Percentiles rank a stretch among this genome's conserved stretches.
These are phyloP conservation scores for Sugiyamaella japonica DNA, from an alignment of 1,139 yeast species.

Conservation along the genomic window DNA sequence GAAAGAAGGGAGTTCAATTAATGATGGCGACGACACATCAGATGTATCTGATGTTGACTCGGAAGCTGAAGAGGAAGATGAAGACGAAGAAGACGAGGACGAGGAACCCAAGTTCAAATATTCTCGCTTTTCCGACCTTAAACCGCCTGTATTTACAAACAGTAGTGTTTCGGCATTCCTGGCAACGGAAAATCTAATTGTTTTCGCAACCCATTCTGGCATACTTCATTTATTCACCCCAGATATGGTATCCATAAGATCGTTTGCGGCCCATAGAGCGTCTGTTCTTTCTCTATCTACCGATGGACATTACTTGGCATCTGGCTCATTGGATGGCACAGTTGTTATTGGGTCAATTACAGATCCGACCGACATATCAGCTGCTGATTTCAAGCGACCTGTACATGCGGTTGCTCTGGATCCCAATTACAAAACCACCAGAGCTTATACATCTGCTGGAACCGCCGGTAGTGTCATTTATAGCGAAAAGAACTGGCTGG, in stretches of 20 bases:
- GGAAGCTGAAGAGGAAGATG: slow-evolving; percentile 34
- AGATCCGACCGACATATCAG: slow-evolving; percentile 64
- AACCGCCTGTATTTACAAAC: slow-evolving; percentile 62
- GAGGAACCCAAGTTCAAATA: slow-evolving; percentile 79
- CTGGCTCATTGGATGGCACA: slow-evolving; percentile 93
- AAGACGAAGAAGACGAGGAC: slow-evolving; percentile 48
- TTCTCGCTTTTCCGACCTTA: slow-evolving; percentile 62
- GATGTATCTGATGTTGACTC: slow-evolving; percentile 13
- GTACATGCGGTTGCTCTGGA: slow-evolving; percentile 84
- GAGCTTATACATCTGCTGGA: slow-evolving; percentile 82
- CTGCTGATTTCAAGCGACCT: slow-evolving; percentile 84
- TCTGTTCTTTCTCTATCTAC: slow-evolving; percentile 68
- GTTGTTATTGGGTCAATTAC: slow-evolving; percentile 72
- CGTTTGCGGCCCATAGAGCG: slow-evolving; percentile 83
- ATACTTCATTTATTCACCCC: slow-evolving; percentile 65
- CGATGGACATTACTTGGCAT: slow-evolving; percentile 72
- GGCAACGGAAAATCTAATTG: slow-evolving; percentile 58
- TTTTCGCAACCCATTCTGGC: slow-evolving; percentile 92
- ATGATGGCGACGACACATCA: slow-evolving; percentile 18
- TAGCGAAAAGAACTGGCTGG: slow-evolving; percentile 84
- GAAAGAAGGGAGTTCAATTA: too few relatives aligned
- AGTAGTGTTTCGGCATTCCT: slow-evolving; percentile 77
- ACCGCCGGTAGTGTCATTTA: slow-evolving; percentile 80
- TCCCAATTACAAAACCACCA: slow-evolving; percentile 58
- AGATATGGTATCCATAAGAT: slow-evolving; percentile 58